These are phyloP conservation scores for Sapria himalayana DNA, from an alignment of 345 rosid species.

Conservation along the genomic window DNA sequence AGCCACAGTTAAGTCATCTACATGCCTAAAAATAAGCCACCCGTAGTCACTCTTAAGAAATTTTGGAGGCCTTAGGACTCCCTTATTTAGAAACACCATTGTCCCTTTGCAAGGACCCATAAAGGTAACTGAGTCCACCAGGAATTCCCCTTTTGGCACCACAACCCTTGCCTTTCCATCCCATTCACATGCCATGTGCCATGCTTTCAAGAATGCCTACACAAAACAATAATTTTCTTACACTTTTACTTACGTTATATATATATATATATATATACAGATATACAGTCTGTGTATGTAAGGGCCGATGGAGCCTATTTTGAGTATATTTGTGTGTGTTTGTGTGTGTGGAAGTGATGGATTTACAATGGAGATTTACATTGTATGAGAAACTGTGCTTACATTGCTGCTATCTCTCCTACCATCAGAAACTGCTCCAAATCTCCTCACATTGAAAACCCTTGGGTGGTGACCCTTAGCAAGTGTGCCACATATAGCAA, in stretches of 20 bases:
- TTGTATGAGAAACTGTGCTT: too few species aligned
- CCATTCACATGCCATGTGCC: conserved; percentile 9
- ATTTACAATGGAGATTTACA: too few species aligned
- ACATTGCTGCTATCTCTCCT: conserved; percentile 9
- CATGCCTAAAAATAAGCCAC: conserved; percentile 12
- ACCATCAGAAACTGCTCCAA: conserved; percentile 13
- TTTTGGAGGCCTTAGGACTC: conserved; percentile 10
- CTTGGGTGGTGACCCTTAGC: too few species aligned
- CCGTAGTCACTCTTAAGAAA: background rate
- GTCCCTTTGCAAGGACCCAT: conserved; percentile 18
- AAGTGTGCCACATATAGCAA: too few species aligned
- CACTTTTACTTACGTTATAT: too few species aligned
- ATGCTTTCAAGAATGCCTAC: conserved; percentile 12
- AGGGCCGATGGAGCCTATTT: too few species aligned
- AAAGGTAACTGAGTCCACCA: conserved; percentile 2
- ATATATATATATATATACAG: too few species aligned
- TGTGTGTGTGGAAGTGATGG: too few species aligned
- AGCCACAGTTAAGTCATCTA: conserved; percentile 6
- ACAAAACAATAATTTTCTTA: too few species aligned
- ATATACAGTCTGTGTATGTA: too few species aligned
- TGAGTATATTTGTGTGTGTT: too few species aligned
- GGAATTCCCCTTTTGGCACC: conserved; percentile 13
- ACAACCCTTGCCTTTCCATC: conserved; percentile 2
- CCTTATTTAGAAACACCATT: conserved; percentile 3
- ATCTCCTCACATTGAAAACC: conserved; percentile 7